Evolutionary conservation across 2,329 filamentous ascomycete species (phyloP), one percentile per base, ranked within the genome.

Genomic region (Septoria petroselini): DNA sequence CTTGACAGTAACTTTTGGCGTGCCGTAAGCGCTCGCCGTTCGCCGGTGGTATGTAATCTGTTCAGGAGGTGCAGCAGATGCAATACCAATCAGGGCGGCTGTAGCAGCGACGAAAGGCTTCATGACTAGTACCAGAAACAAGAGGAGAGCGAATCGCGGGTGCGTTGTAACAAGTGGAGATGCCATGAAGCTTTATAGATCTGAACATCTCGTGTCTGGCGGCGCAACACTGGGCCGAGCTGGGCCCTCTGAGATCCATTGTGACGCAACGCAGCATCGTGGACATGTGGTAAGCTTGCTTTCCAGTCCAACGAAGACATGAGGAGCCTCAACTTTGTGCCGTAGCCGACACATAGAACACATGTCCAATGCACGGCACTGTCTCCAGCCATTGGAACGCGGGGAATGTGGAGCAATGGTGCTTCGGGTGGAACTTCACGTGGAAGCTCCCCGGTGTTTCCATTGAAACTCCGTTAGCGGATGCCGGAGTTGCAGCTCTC

Each of bases 1-100:
- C 58, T 70, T 71, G 38, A 72, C 55, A 1, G 54, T 59, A 8
- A 62, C 72, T 0, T 60, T 68, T 3, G 71, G 71, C 23, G 54
- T 9, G 17, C 23, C 46, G 39, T 38, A 15, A 2, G 43, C 33
- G 7, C 21, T 6, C 17, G 35, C 17, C 11, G 43, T 27, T 23
- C 33, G 34, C 12, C 40, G 40, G 37, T 12, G 48, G 33, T 44
- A 27, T n/a, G 50, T 3, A 17, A 37, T 35, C 21, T 45, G 38
- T 1, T 17, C 29, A 27, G 30, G 33, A 21, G 51, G 50, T 1
- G 37, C 21, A 11, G 53, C 51, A 27, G 48, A 43, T n/a, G 45
- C 48, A 18, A 53, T 27, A 15, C 56, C 46, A 23, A 49, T 21
- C 12, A 57, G 46, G 15, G 45, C n/a, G n/a, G n/a, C 37, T 17